phyloP scores from a whole-genome alignment of 257 asterid species.

The Handroanthus guayacan region DNA sequence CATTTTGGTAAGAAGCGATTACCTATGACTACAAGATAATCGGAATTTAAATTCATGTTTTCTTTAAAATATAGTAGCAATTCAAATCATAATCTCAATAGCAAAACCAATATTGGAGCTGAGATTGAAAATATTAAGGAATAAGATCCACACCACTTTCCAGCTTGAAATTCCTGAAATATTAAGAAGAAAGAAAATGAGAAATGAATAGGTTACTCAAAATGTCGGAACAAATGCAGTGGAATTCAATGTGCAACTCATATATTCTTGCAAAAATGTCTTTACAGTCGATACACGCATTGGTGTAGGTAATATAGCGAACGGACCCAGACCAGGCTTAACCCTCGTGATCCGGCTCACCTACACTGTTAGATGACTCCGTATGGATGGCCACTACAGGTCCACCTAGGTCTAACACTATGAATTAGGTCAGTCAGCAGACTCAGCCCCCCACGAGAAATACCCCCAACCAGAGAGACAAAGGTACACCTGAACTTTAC shows the following conservation, averaged over 20 bases:
- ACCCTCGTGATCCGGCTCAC: no score
- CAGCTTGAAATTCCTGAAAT: constrained; percentile 64
- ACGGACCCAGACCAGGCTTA: no score
- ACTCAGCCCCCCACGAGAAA: no score
- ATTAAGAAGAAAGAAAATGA: constrained; percentile 22
- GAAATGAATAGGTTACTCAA: constrained; percentile 13
- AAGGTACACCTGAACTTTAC: no score
- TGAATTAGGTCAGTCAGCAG: no score
- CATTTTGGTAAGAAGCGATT: constrained; percentile 29
- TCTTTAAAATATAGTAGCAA: background rate
- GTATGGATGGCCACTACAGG: no score
- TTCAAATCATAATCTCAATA: constrained; percentile 44
- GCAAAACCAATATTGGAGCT: constrained; percentile 50
- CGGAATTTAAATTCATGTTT: constrained; percentile 3
- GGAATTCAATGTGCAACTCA: background rate
- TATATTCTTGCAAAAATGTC: background rate
- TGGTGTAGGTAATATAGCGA: no score
- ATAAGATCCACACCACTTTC: constrained; percentile 41
- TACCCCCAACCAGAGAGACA: no score
- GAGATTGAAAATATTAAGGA: constrained; percentile 48
- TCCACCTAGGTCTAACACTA: no score
- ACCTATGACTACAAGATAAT: constrained; percentile 39
- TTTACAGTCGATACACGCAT: background rate
- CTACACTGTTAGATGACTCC: no score
- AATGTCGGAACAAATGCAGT: background rate